These are phyloP conservation scores for Kernera saxatilis DNA, from an alignment of 345 rosid genomes.

Conservation along the genomic window DNA sequence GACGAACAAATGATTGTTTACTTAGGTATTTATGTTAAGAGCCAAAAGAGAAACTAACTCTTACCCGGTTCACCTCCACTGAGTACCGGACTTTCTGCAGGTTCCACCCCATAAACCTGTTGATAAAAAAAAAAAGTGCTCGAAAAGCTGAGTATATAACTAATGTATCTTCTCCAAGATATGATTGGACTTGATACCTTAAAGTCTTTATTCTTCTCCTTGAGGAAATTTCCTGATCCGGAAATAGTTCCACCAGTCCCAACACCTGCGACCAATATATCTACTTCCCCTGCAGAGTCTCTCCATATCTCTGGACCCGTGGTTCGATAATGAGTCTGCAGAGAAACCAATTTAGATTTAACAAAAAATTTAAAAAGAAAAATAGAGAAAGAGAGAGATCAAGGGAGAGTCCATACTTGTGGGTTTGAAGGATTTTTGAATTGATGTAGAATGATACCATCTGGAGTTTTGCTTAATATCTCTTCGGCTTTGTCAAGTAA, in stretches of 20 bases:
- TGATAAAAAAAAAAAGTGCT: not conserved
- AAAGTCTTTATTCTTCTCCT: conserved; percentile 38
- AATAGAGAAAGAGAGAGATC: not conserved
- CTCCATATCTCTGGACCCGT: conserved; percentile 76
- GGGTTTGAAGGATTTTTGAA: conserved; percentile 52
- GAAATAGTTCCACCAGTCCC: conserved; percentile 66
- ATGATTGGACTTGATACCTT: conserved; percentile 27
- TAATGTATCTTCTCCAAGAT: not conserved
- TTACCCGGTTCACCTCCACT: conserved; percentile 33
- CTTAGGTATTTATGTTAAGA: not conserved
- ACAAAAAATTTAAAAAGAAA: not conserved
- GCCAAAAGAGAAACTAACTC: conserved; percentile 1
- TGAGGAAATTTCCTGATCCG: conserved; percentile 47
- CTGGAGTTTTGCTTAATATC: conserved; percentile 47
- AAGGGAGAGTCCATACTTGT: conserved; percentile 22
- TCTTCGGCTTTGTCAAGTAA: conserved; percentile 46
- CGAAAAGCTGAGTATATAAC: not conserved
- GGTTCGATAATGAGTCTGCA: conserved; percentile 68
- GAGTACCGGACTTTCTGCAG: conserved; percentile 28
- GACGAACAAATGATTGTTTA: not conserved
- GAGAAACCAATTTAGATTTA: not conserved
- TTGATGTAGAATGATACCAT: conserved; percentile 45
- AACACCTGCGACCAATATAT: conserved; percentile 44
- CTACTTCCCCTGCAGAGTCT: conserved; percentile 51
- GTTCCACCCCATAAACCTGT: conserved; percentile 30